Conservation (phyloP, 768 basidiomycete species). For the Scleroderma bovista region DNA sequence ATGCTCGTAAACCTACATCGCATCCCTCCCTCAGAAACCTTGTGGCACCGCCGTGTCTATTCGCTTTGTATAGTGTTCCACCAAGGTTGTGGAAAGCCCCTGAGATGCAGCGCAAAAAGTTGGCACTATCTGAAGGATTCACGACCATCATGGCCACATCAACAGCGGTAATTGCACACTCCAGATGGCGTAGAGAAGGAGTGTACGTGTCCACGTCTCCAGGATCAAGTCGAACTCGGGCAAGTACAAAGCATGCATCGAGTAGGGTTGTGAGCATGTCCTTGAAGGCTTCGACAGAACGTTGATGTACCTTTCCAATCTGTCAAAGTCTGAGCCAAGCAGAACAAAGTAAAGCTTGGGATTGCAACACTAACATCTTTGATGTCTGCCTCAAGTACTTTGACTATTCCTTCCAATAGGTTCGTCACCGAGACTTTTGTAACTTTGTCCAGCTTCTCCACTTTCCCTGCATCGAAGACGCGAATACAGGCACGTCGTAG, state of each 20-base stretch:
- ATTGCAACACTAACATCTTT: constrained; percentile 21
- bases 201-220: constrained; percentile 43
- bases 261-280: constrained; percentile 41
- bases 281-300: constrained; percentile 18
- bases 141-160: constrained; percentile 5
- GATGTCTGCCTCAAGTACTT: constrained; percentile 27
- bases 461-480: constrained; percentile 34
- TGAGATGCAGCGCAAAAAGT: constrained; percentile 63
- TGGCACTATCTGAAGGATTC: constrained; percentile 30
- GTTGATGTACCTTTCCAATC: not conserved
- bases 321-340: not conserved
- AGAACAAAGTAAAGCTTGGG: not conserved
- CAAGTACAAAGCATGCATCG: constrained; percentile 53
- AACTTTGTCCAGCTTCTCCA: constrained; percentile 5
- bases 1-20: constrained; percentile 42
- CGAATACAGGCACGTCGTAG: constrained; percentile 47
- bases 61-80: constrained; percentile 63
- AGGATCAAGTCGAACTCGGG: constrained; percentile 38
- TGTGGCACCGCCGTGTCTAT: constrained; percentile 55
- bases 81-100: constrained; percentile 68
- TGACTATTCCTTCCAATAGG: constrained; percentile 35
- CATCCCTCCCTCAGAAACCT: constrained; percentile 65
- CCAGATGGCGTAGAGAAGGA: constrained; percentile 41
- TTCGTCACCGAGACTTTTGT: constrained; percentile 10
- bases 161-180: constrained; percentile 33